Conservation (phyloP, 805 yeast species). For the Kluyveromyces nonfermentans region DNA sequence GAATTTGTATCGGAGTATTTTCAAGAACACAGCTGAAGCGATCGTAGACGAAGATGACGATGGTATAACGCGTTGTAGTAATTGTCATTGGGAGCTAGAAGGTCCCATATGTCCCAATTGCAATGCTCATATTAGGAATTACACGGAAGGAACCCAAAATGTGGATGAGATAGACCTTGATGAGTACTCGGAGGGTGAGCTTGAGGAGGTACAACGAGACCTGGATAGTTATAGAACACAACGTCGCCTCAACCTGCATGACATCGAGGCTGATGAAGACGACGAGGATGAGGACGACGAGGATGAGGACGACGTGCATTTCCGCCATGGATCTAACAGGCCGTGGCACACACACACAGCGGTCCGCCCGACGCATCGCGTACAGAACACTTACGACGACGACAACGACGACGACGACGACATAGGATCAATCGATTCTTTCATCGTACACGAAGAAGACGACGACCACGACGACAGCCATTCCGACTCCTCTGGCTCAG, state of each 20-base stretch:
- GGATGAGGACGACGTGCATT: constrained; percentile 6
- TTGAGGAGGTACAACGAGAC: constrained; percentile 10
- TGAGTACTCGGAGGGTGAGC: constrained; percentile 23
- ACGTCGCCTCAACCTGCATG: background rate
- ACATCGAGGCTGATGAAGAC: constrained; percentile 3
- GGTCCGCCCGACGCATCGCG: too few species aligned
- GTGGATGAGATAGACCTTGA: constrained; percentile 11
- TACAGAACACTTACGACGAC: too few species aligned
- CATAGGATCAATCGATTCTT: constrained; percentile 6
- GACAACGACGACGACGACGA: constrained; percentile 5
- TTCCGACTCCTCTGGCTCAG: constrained; percentile 6
- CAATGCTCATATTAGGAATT: constrained; percentile 40
- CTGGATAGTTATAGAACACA: constrained; percentile 1
- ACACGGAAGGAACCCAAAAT: constrained; percentile 5
- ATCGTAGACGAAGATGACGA: constrained; percentile 49
- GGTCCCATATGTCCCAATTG: constrained; percentile 63
- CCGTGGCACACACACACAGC: background rate
- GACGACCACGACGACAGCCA: constrained; percentile 4
- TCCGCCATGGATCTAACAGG: too few species aligned
- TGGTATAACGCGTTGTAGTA: constrained; percentile 65
- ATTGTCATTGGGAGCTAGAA: constrained; percentile 74
- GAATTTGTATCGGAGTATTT: constrained; percentile 40
- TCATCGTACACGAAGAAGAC: constrained; percentile 7
- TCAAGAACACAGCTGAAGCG: constrained; percentile 41
- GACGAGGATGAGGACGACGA: background rate